phyloP scores from a whole-genome alignment of 345 rosid species.

The Fremontodendron californicum region DNA sequence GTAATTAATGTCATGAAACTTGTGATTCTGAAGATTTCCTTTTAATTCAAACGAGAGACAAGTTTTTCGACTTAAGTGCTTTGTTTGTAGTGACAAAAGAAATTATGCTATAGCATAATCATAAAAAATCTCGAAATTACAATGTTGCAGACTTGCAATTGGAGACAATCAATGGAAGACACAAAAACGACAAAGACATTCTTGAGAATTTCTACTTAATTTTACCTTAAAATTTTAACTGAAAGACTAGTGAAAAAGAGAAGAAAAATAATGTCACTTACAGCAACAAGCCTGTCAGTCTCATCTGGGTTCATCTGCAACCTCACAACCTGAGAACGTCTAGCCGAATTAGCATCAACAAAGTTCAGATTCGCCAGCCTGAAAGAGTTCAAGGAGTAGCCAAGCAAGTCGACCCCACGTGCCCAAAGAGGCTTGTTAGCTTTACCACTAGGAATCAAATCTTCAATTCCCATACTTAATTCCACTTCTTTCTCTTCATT shows the following conservation, averaged over 20 bases:
- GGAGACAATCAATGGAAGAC: background rate
- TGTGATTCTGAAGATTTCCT: background rate
- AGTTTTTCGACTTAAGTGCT: background rate
- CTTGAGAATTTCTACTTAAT: background rate
- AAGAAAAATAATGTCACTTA: conserved; percentile 26
- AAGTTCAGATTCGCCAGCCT: conserved; percentile 59
- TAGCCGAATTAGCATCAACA: conserved; percentile 37
- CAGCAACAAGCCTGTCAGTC: conserved; percentile 50
- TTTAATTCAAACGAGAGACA: background rate
- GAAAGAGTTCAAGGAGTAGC: conserved; percentile 79
- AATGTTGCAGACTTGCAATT: background rate
- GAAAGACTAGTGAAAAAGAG: background rate
- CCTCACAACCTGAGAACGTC: conserved; percentile 55
- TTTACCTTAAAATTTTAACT: background rate
- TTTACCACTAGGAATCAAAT: conserved; percentile 65
- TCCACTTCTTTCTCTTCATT: conserved; percentile 18
- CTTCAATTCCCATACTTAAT: conserved; percentile 60
- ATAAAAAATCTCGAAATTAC: background rate
- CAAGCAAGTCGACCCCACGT: conserved; percentile 85
- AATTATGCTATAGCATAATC: background rate
- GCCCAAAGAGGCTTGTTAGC: conserved; percentile 75
- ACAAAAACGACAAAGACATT: background rate
- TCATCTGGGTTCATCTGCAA: conserved; percentile 43
- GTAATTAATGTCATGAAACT: background rate
- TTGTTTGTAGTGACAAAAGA: background rate